Percentiles rank a stretch among this genome's conserved stretches.
phyloP scores from a whole-genome alignment of 2,329 filamentous ascomycete species.

The Colletotrichum echinochloae region DNA sequence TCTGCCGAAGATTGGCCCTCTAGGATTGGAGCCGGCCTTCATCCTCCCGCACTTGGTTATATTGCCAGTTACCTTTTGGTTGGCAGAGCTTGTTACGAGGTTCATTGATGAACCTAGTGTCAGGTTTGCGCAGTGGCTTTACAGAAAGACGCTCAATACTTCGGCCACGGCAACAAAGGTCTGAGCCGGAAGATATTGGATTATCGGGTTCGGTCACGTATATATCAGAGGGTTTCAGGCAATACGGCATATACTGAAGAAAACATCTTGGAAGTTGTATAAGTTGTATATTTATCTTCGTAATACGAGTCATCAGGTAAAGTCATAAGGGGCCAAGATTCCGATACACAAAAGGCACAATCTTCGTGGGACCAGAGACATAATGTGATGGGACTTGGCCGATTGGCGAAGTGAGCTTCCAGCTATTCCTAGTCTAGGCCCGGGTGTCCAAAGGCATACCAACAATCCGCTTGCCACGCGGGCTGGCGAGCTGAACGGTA shows the following conservation, averaged over 20 bases:
- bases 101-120: slow-evolving; percentile 71
- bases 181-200: not conserved
- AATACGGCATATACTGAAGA: not conserved
- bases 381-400: not conserved
- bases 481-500: not conserved
- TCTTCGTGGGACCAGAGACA: not conserved
- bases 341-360: not conserved
- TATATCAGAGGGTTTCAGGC: not conserved
- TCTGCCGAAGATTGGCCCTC: slow-evolving; percentile 65
- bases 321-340: not conserved
- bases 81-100: slow-evolving; percentile 68
- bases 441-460: slow-evolving; percentile 1
- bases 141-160: slow-evolving; percentile 57
- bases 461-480: slow-evolving; percentile 12
- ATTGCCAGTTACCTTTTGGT: slow-evolving; percentile 68
- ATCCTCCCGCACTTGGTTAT: slow-evolving; percentile 70
- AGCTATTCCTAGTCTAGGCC: not conserved
- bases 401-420: not conserved
- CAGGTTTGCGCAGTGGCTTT: slow-evolving; percentile 67
- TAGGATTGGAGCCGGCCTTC: slow-evolving; percentile 72
- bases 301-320: not conserved
- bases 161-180: not conserved
- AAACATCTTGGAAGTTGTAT: too few relatives aligned
- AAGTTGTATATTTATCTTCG: too few relatives aligned
- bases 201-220: not conserved